Percentiles rank a stretch among this genome's conserved stretches.
These are phyloP conservation scores for Chaetomium tenue DNA, from an alignment of 495 filamentous ascomycete genomes.

Conservation along the genomic window DNA sequence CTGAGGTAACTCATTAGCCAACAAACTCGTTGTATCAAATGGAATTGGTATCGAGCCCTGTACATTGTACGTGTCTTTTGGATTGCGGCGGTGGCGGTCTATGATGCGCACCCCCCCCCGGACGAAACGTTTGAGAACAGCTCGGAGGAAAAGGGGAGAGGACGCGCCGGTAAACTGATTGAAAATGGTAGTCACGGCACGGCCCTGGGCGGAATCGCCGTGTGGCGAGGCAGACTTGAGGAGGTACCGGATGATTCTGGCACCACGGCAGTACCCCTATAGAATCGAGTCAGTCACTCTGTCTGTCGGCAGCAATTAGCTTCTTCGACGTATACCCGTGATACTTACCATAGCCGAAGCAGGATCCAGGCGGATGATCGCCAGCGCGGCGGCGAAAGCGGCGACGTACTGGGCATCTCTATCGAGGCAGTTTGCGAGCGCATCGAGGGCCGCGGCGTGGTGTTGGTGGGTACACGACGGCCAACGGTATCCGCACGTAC, in stretches of 20 bases:
- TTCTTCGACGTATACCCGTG: not conserved
- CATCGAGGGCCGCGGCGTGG: constrained; percentile 30
- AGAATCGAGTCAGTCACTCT: not conserved
- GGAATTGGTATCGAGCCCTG: not conserved
- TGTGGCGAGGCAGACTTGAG: constrained; percentile 3
- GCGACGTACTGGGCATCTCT: constrained; percentile 21
- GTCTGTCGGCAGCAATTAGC: not conserved
- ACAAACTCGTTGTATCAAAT: not conserved
- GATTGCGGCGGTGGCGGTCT: constrained; percentile 12
- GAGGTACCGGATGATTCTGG: constrained; percentile 26
- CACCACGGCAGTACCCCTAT: constrained; percentile 35
- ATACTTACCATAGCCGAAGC: constrained; percentile 23
- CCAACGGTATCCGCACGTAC: constrained; percentile 32
- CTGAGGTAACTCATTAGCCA: constrained; percentile 10
- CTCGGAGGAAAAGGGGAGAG: constrained; percentile 11
- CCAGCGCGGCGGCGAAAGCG: constrained; percentile 31
- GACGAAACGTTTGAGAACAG: constrained; percentile 23
- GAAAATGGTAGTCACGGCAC: constrained; percentile 19
- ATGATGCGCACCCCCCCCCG: constrained; percentile 22
- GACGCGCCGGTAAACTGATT: constrained; percentile 1
- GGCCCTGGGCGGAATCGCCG: constrained; percentile 1
- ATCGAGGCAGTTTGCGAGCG: constrained; percentile 25
- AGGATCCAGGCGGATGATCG: constrained; percentile 30
- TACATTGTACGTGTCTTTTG: constrained; percentile 23
- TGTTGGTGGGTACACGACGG: constrained; percentile 21